These are phyloP conservation scores for Pichia sp. DNA, from an alignment of 1,139 yeast species.

Conservation along the genomic window DNA sequence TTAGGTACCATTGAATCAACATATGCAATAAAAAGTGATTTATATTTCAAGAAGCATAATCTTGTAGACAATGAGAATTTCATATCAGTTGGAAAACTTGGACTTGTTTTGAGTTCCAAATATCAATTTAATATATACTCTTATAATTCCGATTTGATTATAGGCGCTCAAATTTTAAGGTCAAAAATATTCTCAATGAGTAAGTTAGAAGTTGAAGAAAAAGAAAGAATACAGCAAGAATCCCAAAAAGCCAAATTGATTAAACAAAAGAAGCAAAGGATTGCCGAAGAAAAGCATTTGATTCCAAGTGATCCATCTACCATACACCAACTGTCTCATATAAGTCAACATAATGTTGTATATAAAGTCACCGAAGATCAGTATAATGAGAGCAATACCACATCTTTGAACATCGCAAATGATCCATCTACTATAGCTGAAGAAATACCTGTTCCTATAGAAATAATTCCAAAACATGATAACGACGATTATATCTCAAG, in stretches of 20 bases:
- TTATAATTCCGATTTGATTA: conserved; percentile 75
- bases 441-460: background rate
- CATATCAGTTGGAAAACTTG: conserved; percentile 19
- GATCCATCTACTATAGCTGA: background rate
- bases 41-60: conserved; percentile 18
- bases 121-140: conserved; percentile 90
- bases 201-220: conserved; percentile 37
- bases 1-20: conserved; percentile 88
- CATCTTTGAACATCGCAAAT: background rate
- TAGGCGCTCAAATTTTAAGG: conserved; percentile 82
- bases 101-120: conserved; percentile 73
- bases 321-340: background rate
- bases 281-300: background rate
- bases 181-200: conserved; percentile 17
- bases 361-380: conserved; percentile 12
- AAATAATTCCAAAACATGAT: background rate
- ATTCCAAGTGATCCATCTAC: conserved; percentile 10
- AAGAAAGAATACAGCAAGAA: conserved; percentile 15
- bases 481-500: conserved; percentile 40
- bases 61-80: background rate
- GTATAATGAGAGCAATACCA: conserved; percentile 5
- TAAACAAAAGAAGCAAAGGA: background rate
- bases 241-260: background rate
- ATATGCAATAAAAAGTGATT: conserved; percentile 76
- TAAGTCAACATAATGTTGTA: conserved; percentile 9